Evolutionary conservation across 371 early-diverging fungal species (phyloP), one percentile per base, ranked within the genome.

Genomic region (Syncephalastrum monosporum): DNA sequence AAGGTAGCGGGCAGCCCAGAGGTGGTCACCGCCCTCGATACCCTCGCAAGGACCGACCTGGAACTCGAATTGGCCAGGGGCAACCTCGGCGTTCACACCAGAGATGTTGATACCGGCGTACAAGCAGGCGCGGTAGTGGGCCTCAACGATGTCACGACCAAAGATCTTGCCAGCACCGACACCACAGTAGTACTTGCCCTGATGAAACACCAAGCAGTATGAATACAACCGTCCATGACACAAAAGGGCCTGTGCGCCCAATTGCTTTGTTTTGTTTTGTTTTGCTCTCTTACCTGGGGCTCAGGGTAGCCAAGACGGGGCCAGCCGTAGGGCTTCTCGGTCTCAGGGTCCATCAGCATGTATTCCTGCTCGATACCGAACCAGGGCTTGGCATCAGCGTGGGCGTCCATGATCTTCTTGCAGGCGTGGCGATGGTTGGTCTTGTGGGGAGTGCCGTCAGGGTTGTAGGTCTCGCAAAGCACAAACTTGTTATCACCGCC

Each of bases 341-440:
- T 77, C 68, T 82, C 75, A 7, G 65, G 60, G 60, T 84, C 82
- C 58, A 84, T 65, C 13, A 84, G 54, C 61, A 80, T 81, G 52
- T 84, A 84, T 59, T 83, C 83, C 63, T 83, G 83, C 59, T 84
- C 85, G 61, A 84, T 81, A 63, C 85, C 85, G 55, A 84, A 84
- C 85, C 85, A 84, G 29, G 85, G 81, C 47, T 74, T 61, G 33
- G 65, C 27, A 42, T 70, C 72, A 15, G 75, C 77, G 59, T 78
- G 55, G 38, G 68, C 45, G 0, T 67, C 71, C 79, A 85, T 79
- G 24, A 73, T 61, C 60, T 79, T 77, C 42, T 62, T 61, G 45
- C 75, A 74, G 19, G 56, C 51, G 53, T 69, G 61, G 53, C 85
- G 83, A 61, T 72, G 64, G 65, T 85, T 85, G 57, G 81, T 82